Evolutionary conservation across 106 monocot species (phyloP), one percentile per base, ranked within the genome.

Genomic region (Dendrobium catenatum): DNA sequence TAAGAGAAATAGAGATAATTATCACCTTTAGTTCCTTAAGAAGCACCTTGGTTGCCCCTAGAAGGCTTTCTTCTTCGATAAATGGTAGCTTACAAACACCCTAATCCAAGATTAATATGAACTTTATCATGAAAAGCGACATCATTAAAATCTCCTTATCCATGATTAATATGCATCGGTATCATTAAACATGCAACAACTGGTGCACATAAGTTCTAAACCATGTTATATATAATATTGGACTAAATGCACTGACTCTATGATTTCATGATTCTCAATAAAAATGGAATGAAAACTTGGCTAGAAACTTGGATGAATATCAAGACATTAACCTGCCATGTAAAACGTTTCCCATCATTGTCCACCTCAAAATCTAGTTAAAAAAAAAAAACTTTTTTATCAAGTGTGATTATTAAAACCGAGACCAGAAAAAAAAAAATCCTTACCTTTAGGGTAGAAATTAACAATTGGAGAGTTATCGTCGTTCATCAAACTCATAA

Each of bases 391-490:
- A 16, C 5, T 72, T 20, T 17, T 49, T n/a, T 49, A 59, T n/a
- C n/a, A 16, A 24, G 67, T 68, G 18, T 56, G 13, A 3, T 56
- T 56, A 19, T 56, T 56, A 68, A 58, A 17, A 5, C 4, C 11
- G 1, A 68, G 20, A 68, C 26, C 26, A 68, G 9, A 11, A 68
- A 48, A 2, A 2, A 44, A 48, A 22, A 48, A 76, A 76, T 41
- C n/a, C n/a, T 70, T 84, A 88, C 92, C 92, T 55, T 64, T 58
- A 9, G 86, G 89, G 78, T 88, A 92, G n/a, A 86, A 92, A 6
- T 81, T 67, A 47, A 72, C 17, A 13, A 92, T 80, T 1, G 78
- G 22, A 10, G 92, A 89, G 9, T 77, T 47, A n/a, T 80, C 59
- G 18, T 37, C 27, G 6, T 31, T 86, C 88, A 92, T 88, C 73